Evolutionary conservation across 805 yeast species (phyloP).

Genomic region (Kodamaea sagamina): DNA sequence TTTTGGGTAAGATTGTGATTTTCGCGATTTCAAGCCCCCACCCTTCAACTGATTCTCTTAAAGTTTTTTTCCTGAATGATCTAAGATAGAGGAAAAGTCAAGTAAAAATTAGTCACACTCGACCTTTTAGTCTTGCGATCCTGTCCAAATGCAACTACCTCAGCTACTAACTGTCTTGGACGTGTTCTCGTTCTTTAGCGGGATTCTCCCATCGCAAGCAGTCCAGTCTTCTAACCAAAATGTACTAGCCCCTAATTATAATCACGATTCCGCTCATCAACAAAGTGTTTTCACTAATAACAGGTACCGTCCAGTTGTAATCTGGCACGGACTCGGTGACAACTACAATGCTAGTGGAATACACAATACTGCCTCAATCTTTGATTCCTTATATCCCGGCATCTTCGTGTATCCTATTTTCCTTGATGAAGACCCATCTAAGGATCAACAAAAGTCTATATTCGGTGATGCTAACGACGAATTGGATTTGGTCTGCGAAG

Average conservation of each 20-base stretch:
- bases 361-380: slow-evolving; percentile 43
- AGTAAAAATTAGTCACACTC: background rate
- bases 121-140: background rate
- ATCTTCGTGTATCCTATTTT: slow-evolving; percentile 54
- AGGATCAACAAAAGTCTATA: slow-evolving; percentile 57
- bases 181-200: slow-evolving; percentile 12
- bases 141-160: slow-evolving; percentile 10
- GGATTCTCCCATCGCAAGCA: slow-evolving; percentile 10
- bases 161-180: slow-evolving; percentile 13
- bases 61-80: background rate
- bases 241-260: background rate
- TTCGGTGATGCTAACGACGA: slow-evolving; percentile 62
- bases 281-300: background rate
- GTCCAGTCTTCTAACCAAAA: background rate
- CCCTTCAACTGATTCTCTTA: no score
- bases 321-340: slow-evolving; percentile 90
- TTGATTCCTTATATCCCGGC: slow-evolving; percentile 50
- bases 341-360: slow-evolving; percentile 63
- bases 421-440: slow-evolving; percentile 48
- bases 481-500: slow-evolving; percentile 55
- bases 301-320: slow-evolving; percentile 51
- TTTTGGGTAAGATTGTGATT: no score
- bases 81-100: background rate
- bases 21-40: no score
- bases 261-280: background rate